Conservation (phyloP, 148 eudicot species). For the Rheum nobile region DNA sequence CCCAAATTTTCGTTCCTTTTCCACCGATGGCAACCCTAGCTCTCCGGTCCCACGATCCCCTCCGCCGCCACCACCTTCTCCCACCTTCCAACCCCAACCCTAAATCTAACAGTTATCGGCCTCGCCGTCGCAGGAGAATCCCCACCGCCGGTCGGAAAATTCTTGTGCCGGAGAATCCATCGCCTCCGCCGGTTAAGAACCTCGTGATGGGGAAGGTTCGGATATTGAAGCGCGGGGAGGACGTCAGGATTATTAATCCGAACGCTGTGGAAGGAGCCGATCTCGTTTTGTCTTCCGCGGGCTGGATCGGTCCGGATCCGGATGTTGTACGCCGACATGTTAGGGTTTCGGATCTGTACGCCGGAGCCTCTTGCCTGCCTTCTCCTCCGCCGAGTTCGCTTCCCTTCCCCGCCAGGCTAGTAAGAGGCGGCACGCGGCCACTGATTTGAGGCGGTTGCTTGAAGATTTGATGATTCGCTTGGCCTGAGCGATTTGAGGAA, state of each 20-base stretch:
- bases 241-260: neutral
- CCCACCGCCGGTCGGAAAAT: slow-evolving; percentile 9
- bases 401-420: slow-evolving; percentile 22
- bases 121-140: slow-evolving; percentile 23
- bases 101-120: neutral
- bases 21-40: slow-evolving; percentile 27
- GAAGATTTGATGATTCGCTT: slow-evolving; percentile 9
- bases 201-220: slow-evolving; percentile 32
- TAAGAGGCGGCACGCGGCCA: slow-evolving; percentile 13
- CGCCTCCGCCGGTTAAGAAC: slow-evolving; percentile 11
- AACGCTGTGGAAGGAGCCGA: neutral
- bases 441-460: slow-evolving; percentile 22
- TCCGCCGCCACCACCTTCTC: slow-evolving; percentile 8
- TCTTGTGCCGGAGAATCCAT: neutral
- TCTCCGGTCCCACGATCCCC: slow-evolving; percentile 23
- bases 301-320: slow-evolving; percentile 50
- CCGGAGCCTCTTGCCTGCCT: slow-evolving; percentile 17
- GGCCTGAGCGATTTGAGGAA: neutral
- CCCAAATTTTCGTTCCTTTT: neutral
- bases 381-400: slow-evolving; percentile 37
- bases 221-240: slow-evolving; percentile 45
- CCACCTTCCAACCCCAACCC: slow-evolving; percentile 12
- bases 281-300: slow-evolving; percentile 23
- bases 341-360: slow-evolving; percentile 32
- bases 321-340: slow-evolving; percentile 28